Conservation (phyloP, 305 asterid genomes). For the Rubia tinctorum region DNA sequence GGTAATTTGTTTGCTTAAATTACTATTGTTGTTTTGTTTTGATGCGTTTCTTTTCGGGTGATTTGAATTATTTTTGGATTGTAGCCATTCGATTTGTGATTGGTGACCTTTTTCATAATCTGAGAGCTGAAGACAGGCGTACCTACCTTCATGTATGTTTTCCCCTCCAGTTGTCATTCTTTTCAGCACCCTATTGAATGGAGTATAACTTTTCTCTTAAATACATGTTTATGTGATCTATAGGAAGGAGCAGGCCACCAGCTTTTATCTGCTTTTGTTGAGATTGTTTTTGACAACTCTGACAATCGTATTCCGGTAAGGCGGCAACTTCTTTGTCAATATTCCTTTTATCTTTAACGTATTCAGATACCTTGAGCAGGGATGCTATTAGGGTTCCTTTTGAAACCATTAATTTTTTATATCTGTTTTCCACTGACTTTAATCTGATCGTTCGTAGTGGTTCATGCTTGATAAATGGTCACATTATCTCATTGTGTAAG, state of each 20-base stretch:
- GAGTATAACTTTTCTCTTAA: neutral
- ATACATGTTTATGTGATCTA: constrained; percentile 21
- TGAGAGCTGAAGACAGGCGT: constrained; percentile 92
- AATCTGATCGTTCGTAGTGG: neutral
- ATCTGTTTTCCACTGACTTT: neutral
- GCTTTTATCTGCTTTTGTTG: constrained; percentile 92
- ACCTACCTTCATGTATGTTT: constrained; percentile 86
- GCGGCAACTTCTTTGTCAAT: neutral
- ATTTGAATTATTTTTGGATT: neutral
- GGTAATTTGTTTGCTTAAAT: constrained; percentile 37
- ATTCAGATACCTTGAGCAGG: neutral
- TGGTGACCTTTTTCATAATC: constrained; percentile 85
- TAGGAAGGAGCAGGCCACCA: constrained; percentile 99
- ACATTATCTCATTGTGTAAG: neutral
- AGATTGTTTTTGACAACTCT: constrained; percentile 93
- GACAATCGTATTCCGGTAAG: constrained; percentile 94
- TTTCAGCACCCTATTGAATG: neutral
- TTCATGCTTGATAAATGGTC: neutral
- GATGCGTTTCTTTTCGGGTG: neutral
- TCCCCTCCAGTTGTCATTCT: neutral
- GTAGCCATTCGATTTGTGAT: constrained; percentile 96
- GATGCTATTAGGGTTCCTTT: neutral
- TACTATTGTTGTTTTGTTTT: neutral
- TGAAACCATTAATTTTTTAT: neutral
- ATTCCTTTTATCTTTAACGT: neutral